Evolutionary conservation across 768 basidiomycete genomes (phyloP).

Genomic region (Podaxis pistillaris): DNA sequence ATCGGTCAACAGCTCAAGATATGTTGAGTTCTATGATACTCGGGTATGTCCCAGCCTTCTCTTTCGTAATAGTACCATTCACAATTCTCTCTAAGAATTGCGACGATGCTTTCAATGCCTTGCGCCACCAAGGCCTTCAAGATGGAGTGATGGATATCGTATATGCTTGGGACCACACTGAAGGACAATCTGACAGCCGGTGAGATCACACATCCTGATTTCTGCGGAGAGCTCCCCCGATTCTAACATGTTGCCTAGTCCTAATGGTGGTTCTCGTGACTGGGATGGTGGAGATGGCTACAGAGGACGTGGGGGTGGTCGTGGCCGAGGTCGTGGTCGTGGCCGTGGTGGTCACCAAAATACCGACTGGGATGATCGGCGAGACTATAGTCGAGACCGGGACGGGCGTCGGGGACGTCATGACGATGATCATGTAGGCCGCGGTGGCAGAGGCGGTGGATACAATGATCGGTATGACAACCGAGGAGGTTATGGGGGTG

Average conservation of each 20-base stretch:
- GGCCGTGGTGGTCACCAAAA: constrained; percentile 31
- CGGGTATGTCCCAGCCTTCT: constrained; percentile 46
- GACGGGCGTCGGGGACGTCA: constrained; percentile 40
- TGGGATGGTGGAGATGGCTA: constrained; percentile 44
- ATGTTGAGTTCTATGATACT: constrained; percentile 93
- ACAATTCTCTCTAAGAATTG: constrained; percentile 50
- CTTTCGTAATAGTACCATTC: neutral
- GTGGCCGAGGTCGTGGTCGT: constrained; percentile 43
- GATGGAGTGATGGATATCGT: constrained; percentile 89
- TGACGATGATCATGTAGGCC: constrained; percentile 34
- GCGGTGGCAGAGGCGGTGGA: constrained; percentile 34
- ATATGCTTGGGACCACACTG: constrained; percentile 78
- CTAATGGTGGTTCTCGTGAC: constrained; percentile 41
- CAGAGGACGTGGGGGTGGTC: constrained; percentile 35
- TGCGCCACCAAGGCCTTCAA: constrained; percentile 75
- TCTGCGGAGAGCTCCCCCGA: neutral
- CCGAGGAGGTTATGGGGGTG: constrained; percentile 34
- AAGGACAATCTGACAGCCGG: constrained; percentile 31
- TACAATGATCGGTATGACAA: constrained; percentile 45
- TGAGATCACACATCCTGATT: constrained; percentile 2
- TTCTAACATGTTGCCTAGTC: constrained; percentile 1
- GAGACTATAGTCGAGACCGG: constrained; percentile 44
- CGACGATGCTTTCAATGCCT: constrained; percentile 74
- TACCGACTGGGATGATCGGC: constrained; percentile 35
- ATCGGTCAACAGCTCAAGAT: constrained; percentile 60